Evolutionary conservation across 2,329 filamentous ascomycete species (phyloP).

Genomic region (Alternaria sp.): DNA sequence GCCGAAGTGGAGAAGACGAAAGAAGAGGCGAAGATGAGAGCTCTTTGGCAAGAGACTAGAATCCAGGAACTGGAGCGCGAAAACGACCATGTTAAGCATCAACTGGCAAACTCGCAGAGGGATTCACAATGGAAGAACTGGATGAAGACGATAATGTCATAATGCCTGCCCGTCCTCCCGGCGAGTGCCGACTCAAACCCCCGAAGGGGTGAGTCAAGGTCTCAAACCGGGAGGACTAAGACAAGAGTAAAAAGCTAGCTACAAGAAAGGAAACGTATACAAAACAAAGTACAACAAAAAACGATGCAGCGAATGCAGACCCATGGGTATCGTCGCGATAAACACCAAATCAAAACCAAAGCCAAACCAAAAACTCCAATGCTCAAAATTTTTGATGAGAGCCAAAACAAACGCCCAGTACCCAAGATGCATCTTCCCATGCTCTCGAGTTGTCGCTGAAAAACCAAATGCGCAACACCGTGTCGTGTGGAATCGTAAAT

Average conservation of each 20-base stretch:
- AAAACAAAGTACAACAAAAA: not conserved
- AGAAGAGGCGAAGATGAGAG: not conserved
- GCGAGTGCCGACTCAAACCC: not conserved
- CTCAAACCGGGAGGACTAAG: not conserved
- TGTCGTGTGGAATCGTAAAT: not conserved
- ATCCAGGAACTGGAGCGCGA: not conserved
- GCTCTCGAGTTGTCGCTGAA: not conserved
- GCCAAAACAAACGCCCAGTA: not conserved
- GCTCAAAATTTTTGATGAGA: not conserved
- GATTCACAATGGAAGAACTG: not conserved
- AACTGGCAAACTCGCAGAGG: not conserved
- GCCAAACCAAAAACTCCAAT: not conserved
- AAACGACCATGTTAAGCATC: not conserved
- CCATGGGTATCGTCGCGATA: constrained; percentile 9
- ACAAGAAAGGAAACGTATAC: not conserved
- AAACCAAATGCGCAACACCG: not conserved
- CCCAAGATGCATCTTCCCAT: not conserved
- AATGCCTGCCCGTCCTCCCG: not conserved
- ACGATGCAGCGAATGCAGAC: constrained; percentile 4
- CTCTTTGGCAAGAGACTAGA: not conserved
- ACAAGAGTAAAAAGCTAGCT: not conserved
- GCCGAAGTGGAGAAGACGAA: not conserved
- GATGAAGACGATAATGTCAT: not conserved
- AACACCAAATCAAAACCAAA: not conserved
- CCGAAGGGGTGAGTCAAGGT: not conserved